These are phyloP conservation scores for Bruguiera parviflora DNA, from an alignment of 345 rosid species.

Conservation along the genomic window DNA sequence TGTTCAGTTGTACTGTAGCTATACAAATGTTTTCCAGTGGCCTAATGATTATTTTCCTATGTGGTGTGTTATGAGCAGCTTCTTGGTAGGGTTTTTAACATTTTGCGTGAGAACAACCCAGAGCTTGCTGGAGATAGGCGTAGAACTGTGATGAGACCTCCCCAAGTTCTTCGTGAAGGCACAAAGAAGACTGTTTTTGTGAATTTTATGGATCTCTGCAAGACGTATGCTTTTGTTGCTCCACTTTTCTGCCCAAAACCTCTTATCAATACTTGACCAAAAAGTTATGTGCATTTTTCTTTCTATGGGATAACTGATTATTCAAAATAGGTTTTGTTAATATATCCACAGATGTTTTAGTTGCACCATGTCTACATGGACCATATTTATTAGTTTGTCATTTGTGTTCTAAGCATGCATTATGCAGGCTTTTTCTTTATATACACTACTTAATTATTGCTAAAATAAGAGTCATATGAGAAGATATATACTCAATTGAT, in stretches of 20 bases:
- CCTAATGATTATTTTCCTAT: background rate
- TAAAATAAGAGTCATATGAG: no score
- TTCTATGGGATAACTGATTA: no score
- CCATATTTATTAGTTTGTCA: no score
- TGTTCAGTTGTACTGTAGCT: background rate
- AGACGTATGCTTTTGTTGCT: conserved; percentile 42
- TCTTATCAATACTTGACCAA: no score
- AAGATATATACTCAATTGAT: no score
- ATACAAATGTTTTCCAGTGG: background rate
- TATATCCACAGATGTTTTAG: no score
- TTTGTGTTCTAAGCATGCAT: no score
- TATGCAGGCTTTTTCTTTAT: no score
- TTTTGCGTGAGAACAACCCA: conserved; percentile 88
- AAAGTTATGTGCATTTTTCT: no score
- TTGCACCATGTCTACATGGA: no score
- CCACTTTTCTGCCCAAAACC: background rate
- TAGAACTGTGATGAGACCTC: conserved; percentile 97
- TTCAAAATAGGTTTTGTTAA: no score
- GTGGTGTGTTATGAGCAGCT: conserved; percentile 54
- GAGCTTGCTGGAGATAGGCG: conserved; percentile 97
- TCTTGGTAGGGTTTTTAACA: conserved; percentile 79
- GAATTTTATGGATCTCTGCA: conserved; percentile 97
- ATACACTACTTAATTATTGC: no score
- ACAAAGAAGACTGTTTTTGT: conserved; percentile 97
- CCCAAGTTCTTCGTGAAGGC: conserved; percentile 97